Evolutionary conservation across 768 basidiomycete species (phyloP).

Genomic region (Lactarius pseudohatsudake): DNA sequence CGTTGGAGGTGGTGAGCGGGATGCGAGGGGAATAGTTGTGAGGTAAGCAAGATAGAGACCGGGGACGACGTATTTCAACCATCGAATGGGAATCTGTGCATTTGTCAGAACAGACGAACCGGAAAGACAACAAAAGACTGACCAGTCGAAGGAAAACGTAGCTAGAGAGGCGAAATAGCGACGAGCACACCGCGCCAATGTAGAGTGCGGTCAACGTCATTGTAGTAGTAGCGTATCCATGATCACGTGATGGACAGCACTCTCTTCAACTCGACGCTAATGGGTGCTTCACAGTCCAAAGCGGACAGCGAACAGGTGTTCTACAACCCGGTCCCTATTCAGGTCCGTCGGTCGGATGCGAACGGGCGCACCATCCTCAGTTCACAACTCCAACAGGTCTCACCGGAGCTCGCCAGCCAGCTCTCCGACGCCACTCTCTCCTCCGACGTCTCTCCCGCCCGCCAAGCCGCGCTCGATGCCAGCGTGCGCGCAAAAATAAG

Average conservation of each 20-base stretch:
- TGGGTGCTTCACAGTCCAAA: constrained; percentile 75
- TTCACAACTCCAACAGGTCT: constrained; percentile 53
- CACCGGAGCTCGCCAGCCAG: constrained; percentile 77
- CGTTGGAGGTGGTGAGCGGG: constrained; percentile 3
- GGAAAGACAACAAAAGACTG: constrained; percentile 29
- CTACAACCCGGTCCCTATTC: constrained; percentile 42
- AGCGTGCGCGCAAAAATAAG: constrained; percentile 73
- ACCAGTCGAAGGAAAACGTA: constrained; percentile 56
- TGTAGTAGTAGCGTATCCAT: neutral
- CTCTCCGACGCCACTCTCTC: constrained; percentile 65
- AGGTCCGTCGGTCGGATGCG: constrained; percentile 31
- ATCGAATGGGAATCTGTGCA: neutral
- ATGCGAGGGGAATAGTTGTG: constrained; percentile 26
- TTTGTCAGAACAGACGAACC: neutral
- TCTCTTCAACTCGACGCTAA: constrained; percentile 30
- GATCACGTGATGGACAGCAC: constrained; percentile 12
- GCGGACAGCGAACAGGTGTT: constrained; percentile 57
- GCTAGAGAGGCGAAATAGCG: constrained; percentile 44
- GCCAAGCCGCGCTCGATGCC: constrained; percentile 72
- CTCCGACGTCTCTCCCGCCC: constrained; percentile 58
- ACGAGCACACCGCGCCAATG: constrained; percentile 33
- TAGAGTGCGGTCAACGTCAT: constrained; percentile 13
- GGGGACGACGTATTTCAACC: constrained; percentile 38
- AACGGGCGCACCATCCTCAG: neutral
- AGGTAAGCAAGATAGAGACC: constrained; percentile 21